Base-by-base conservation (phyloP, 208 protist genomes). In the Trypanosoma mega region DNA sequence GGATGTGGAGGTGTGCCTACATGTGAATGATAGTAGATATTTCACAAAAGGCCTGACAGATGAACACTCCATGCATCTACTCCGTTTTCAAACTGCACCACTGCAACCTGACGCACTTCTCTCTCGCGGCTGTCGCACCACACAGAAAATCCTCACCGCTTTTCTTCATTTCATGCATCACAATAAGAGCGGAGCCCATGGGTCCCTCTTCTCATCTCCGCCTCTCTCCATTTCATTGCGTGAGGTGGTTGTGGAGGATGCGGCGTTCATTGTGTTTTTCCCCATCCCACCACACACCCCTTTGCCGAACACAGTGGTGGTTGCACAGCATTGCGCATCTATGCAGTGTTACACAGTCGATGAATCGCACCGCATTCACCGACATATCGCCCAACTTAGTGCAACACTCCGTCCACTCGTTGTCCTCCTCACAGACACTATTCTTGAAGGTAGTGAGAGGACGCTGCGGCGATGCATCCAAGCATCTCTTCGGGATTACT, bases 311-410 rank as follows among this genome's bases (percentile, higher is more conserved):
- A 23, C 26, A 26, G n/a, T 56, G 27, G 39, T 63, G 2, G 39
- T 63, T 3, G 37, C 47, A 21, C 37, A 29, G 34, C 27, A 56
- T 41, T 21, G 20, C 8, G 21, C 8, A 7, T 45, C 48, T 39
- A 23, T n/a, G 20, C n/a, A 26, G 4, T 70, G 64, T 37, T 51
- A 70, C 30, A 27, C 63, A 43, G 64, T 70, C 5, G 64, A 70
- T 51, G 64, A 70, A 48, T 53, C 34, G 11, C 64, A 70, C 31
- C 46, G 30, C 3, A 55, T 70, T 30, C 48, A 70, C 39, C 37
- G 23, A 36, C 55, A 70, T 14, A 20, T 57, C 4, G 11, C 37
- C 20, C 2, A 2, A n/a, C 1, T 57, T 6, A 43, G 24, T 31
- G 30, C 34, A 3, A 51, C 23, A 20, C 14, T 58, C 23, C 27